These are phyloP conservation scores for Leishmania amazonensis DNA, from an alignment of 208 protist species.

Conservation along the genomic window DNA sequence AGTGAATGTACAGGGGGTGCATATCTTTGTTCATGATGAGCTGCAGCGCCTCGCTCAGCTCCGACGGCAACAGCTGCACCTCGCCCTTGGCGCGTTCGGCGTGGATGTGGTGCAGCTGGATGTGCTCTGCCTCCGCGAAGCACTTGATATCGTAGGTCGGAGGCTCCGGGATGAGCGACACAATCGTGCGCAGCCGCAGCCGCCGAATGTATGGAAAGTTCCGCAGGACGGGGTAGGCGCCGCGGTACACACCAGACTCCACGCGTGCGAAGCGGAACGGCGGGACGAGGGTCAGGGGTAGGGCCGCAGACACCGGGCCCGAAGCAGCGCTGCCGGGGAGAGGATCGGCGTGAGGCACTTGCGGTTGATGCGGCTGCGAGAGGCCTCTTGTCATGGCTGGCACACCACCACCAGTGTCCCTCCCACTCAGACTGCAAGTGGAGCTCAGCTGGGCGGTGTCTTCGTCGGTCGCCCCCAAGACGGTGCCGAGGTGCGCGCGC, in stretches of 20 bases:
- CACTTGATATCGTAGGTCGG: conserved; percentile 78
- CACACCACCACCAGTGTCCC: neutral
- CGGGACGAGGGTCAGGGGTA: conserved; percentile 64
- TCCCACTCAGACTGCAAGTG: neutral
- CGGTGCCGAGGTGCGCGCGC: neutral
- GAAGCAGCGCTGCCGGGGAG: neutral
- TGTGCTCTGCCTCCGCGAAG: conserved; percentile 61
- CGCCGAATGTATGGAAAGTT: conserved; percentile 76
- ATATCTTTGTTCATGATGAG: conserved; percentile 55
- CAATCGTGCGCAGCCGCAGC: conserved; percentile 63
- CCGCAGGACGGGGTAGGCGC: conserved; percentile 84
- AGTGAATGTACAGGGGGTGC: conserved; percentile 87
- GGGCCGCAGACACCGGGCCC: conserved; percentile 10
- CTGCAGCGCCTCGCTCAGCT: conserved; percentile 67
- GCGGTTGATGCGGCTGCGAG: neutral
- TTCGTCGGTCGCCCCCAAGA: neutral
- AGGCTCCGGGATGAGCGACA: conserved; percentile 80
- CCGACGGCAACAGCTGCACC: conserved; percentile 73
- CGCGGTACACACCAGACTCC: conserved; percentile 79
- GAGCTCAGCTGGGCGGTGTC: neutral
- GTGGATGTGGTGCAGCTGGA: conserved; percentile 67
- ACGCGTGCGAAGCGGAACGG: conserved; percentile 79
- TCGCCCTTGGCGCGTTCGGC: conserved; percentile 86
- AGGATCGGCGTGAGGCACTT: neutral
- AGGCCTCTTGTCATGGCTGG: neutral